phyloP scores from a whole-genome alignment of 495 filamentous ascomycete species.

The Chaetomium cochliodes region DNA sequence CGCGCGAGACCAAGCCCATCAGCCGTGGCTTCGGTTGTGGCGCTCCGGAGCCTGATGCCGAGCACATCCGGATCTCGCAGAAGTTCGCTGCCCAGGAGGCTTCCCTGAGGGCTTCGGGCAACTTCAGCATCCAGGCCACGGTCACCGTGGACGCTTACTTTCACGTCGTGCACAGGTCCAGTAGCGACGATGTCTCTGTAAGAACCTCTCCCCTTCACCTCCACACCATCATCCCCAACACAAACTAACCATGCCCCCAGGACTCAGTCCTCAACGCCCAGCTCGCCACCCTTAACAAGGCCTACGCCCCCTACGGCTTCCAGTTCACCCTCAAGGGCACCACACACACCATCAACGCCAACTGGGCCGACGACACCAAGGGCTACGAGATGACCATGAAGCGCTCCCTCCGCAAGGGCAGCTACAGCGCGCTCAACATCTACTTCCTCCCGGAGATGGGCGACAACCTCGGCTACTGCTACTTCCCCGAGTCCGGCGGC shows the following conservation, averaged over 20 bases:
- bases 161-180: conserved; percentile 58
- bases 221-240: not conserved
- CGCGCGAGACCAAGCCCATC: not conserved
- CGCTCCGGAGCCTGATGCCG: conserved; percentile 40
- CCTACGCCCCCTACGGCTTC: conserved; percentile 53
- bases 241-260: conserved; percentile 23
- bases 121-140: conserved; percentile 26
- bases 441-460: conserved; percentile 59
- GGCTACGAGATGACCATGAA: conserved; percentile 57
- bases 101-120: conserved; percentile 25
- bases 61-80: conserved; percentile 38
- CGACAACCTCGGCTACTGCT: conserved; percentile 59
- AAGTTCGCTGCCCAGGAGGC: conserved; percentile 33
- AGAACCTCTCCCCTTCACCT: conserved; percentile 23
- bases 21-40: conserved; percentile 37
- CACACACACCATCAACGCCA: conserved; percentile 56
- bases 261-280: conserved; percentile 43
- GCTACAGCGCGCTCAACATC: conserved; percentile 60
- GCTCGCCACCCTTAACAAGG: conserved; percentile 49
- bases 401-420: conserved; percentile 56
- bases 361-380: conserved; percentile 52
- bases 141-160: conserved; percentile 58
- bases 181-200: conserved; percentile 54
- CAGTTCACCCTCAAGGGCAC: conserved; percentile 53
- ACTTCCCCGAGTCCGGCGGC: conserved; percentile 40